phyloP scores from a whole-genome alignment of 805 yeast genomes.

The Lipomyces starkeyi region DNA sequence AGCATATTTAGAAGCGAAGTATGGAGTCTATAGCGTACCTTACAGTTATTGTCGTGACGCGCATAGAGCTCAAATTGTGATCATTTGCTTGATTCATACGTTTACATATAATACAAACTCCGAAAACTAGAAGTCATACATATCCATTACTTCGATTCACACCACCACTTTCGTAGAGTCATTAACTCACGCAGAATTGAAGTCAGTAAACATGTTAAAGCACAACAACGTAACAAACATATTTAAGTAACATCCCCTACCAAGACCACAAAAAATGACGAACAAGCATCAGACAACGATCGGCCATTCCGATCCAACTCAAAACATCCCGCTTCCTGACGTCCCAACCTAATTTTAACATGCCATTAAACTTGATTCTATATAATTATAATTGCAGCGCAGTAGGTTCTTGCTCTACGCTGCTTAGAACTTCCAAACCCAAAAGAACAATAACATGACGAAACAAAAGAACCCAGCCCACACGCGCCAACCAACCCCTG shows the following conservation, averaged over 20 bases:
- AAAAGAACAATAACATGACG: slow-evolving; percentile 57
- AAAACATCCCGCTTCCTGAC: neutral
- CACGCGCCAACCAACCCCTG: slow-evolving; percentile 66
- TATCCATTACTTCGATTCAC: neutral
- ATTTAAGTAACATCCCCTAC: neutral
- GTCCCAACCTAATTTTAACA: neutral
- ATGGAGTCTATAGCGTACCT: no score
- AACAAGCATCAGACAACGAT: neutral
- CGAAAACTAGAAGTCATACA: neutral
- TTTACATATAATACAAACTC: neutral
- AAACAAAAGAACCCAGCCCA: slow-evolving; percentile 60
- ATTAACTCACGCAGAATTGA: neutral
- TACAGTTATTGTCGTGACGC: neutral
- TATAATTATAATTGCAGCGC: neutral
- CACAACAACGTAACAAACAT: neutral
- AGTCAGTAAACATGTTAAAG: neutral
- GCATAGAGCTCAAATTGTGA: neutral
- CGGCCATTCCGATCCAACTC: neutral
- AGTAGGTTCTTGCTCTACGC: slow-evolving; percentile 4
- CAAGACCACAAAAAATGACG: neutral
- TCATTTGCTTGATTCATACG: neutral
- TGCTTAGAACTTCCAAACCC: slow-evolving; percentile 52
- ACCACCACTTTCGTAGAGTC: neutral
- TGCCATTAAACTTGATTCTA: neutral
- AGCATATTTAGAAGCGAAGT: no score